Base-by-base conservation (phyloP, 2,329 filamentous ascomycete species). In the Dothideomycetes sp. region DNA sequence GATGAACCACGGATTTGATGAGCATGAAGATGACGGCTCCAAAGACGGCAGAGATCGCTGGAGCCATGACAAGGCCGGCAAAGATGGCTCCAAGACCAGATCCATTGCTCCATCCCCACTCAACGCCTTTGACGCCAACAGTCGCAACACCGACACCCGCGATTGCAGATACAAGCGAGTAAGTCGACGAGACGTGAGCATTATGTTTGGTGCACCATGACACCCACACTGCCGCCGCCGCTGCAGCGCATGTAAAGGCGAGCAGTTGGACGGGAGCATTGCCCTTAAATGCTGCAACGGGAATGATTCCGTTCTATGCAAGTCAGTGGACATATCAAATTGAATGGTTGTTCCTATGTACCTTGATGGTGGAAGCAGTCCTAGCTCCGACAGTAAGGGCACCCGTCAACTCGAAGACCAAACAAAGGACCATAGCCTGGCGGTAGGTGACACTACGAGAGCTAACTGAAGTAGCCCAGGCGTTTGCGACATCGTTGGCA, bases 151-250 rank as follows among this genome's bases (percentile, higher is more conserved):
- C 75, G 51, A 76, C 73, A 42, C 76, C 76, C 41, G 77, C 63
- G 20, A 80, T 66, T 47, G 73, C 73, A 13, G 72, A 73, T 46
- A 78, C 68, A 45, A 78, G 68, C 10, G 73, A 75, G 55, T 78
- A 74, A 1, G 75, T 79, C 4, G 76, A 77, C 0, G 73, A 78
- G 15, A 78, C 74, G 24, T 74, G 76, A 47, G 76, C 64, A 25
- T 73, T 73, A 47, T 70, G 53, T 27, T 54, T 57, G 3, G 75
- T 78, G 27, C 70, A 69, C 46, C 74, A 54, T 45, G 74, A 76
- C n/a, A 79, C 65, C 61, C 73, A 78, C 12, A 61, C 48, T 0
- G 74, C 68, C 11, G 72, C 74, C 16, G 68, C 69, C 11, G 54
- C 53, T 8, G 55, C 50, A 25, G 57, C 56, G 41, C 54, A 58